Base-by-base conservation (phyloP, 148 eudicot species). In the Arctostaphylos glauca region DNA sequence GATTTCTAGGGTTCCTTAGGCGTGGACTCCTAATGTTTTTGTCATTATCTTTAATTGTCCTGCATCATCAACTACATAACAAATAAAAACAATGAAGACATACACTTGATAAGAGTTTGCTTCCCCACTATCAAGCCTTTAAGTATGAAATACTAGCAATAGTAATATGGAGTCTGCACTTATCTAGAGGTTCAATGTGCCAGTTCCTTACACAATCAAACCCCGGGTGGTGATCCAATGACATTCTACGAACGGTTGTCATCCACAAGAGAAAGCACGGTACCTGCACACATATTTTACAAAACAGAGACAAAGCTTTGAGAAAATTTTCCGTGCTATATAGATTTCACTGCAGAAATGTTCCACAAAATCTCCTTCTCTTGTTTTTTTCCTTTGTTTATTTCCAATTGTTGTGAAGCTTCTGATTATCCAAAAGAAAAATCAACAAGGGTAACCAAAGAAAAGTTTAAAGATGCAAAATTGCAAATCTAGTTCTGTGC, bases 231-330 rank as follows among this genome's bases (percentile, higher is more conserved):
- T 90, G 90, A 88, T 85, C 91, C 83, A 96, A 84, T 50, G 98
- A 90, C 98, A 96, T 96, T 80, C 87, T 90, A 54, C 97, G 90
- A 49, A 94, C 80, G 80, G 87, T 92, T 81, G 90, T 71, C 89
- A 94, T 87, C 92, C 90, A 88, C 90, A 93, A 86, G 86, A 96
- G 55, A 85, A 96, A 96, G 88, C 94, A 94, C 52, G 99, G 99
- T 56, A 91, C 78, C 99, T 93, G 92, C 90, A 90, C 53, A 89
- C 12, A 60, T 83, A 80, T 80, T 52, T 78, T 58, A 83, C 84
- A 41, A 73, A 48, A 80, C 43, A 16, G n/a, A 31, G 15, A 81
- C 53, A 47, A 74, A 80, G 41, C 53, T 41, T 23, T 47, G 16
- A 16, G 41, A 84, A 60, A 58, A 44, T 21, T 54, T 9, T 47